These are phyloP conservation scores for Leccinum subtestaceum DNA, from an alignment of 768 basidiomycete species.

Conservation along the genomic window DNA sequence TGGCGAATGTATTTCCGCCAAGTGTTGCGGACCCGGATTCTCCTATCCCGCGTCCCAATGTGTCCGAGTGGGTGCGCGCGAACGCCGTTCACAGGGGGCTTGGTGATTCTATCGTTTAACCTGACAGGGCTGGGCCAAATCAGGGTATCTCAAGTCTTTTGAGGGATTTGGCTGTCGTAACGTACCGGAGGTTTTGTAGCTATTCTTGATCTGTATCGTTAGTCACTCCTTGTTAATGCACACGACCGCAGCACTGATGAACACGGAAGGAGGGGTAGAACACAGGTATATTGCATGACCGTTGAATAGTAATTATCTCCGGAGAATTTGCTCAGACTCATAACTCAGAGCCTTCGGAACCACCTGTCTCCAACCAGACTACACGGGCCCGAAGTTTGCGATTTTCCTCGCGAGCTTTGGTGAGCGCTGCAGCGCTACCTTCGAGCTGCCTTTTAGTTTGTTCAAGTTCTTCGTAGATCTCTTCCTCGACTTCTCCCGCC, in stretches of 20 bases:
- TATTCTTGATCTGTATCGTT: constrained; percentile 11
- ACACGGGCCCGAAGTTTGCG: constrained; percentile 45
- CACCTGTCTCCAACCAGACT: constrained; percentile 32
- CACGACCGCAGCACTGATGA: constrained; percentile 1
- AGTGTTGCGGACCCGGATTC: constrained; percentile 46
- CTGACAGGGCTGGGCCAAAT: constrained; percentile 4
- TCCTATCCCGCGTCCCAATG: constrained; percentile 52
- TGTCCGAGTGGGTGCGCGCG: constrained; percentile 54
- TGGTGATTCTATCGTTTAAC: constrained; percentile 11
- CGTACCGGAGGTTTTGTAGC: background rate
- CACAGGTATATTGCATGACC: constrained; percentile 7
- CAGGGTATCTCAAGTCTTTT: background rate
- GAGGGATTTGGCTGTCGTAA: background rate
- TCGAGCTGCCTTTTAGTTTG: constrained; percentile 49
- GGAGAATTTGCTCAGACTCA: constrained; percentile 20
- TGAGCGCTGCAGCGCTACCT: constrained; percentile 41
- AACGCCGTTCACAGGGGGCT: constrained; percentile 31
- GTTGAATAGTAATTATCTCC: constrained; percentile 7
- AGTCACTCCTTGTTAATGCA: constrained; percentile 7
- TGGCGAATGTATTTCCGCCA: constrained; percentile 38
- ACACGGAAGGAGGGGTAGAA: constrained; percentile 13
- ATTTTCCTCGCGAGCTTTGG: constrained; percentile 51
- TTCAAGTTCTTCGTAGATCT: constrained; percentile 45
- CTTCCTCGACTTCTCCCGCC: constrained; percentile 67
- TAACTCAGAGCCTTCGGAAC: constrained; percentile 32